These are phyloP conservation scores for Colletotrichum sp. DNA, from an alignment of 2,329 filamentous ascomycete species.

Conservation along the genomic window DNA sequence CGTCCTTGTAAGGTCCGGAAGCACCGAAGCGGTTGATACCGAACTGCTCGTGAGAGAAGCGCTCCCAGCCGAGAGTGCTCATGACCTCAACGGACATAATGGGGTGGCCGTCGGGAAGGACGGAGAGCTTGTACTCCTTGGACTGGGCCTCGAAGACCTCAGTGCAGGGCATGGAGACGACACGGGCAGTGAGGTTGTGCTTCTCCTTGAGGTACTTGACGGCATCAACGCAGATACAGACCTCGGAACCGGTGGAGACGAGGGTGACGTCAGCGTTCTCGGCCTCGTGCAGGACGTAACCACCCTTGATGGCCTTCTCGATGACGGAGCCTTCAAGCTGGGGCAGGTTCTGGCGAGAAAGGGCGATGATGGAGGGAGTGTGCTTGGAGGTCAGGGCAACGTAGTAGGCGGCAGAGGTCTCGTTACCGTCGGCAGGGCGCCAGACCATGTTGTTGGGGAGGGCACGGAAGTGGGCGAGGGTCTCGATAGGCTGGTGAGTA, in stretches of 20 bases:
- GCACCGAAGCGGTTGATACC: constrained; percentile 99
- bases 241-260: constrained; percentile 95
- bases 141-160: constrained; percentile 94
- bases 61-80: constrained; percentile 98
- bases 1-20: constrained; percentile 95
- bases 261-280: constrained; percentile 86
- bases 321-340: constrained; percentile 95
- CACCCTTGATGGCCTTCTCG: constrained; percentile 90
- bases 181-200: constrained; percentile 84
- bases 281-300: constrained; percentile 87
- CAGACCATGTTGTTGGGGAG: constrained; percentile 99
- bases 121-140: constrained; percentile 93
- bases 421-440: constrained; percentile 98
- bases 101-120: constrained; percentile 93
- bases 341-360: constrained; percentile 97
- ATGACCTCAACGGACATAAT: constrained; percentile 94
- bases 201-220: constrained; percentile 91
- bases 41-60: constrained; percentile 99
- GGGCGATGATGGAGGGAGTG: constrained; percentile 90
- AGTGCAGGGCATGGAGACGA: constrained; percentile 95
- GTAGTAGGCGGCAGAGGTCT: constrained; percentile 98
- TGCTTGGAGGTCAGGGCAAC: constrained; percentile 86
- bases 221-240: constrained; percentile 90
- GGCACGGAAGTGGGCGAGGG: constrained; percentile 96
- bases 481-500: constrained; percentile 99